Evolutionary conservation across 139 green algal species (phyloP).

Genomic region (Closterium sp.): DNA sequence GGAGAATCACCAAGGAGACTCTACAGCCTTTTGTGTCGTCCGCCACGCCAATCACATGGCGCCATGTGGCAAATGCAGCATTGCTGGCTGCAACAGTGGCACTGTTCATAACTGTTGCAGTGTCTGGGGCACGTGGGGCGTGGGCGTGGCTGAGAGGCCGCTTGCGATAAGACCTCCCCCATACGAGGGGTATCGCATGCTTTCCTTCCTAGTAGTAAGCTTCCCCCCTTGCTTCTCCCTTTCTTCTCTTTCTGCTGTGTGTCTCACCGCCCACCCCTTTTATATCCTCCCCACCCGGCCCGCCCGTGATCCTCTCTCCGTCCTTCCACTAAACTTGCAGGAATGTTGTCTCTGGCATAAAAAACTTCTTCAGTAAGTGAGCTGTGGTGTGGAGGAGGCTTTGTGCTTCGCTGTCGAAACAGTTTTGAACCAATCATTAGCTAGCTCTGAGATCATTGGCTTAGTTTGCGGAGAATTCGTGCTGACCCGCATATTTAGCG

Average conservation of each 20-base stretch:
- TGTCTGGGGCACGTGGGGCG: not conserved
- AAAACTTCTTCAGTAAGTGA: not conserved
- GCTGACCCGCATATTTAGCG: no score
- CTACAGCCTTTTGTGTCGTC: not conserved
- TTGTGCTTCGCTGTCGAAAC: no score
- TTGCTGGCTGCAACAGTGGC: not conserved
- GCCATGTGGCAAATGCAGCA: not conserved
- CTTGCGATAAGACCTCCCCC: not conserved
- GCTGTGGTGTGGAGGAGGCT: no score
- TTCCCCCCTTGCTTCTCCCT: not conserved
- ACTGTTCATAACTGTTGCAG: not conserved
- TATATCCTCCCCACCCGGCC: not conserved
- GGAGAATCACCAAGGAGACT: not conserved
- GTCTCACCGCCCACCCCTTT: no score
- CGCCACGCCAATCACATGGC: not conserved
- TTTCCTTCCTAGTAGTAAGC: no score
- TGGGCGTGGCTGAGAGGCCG: not conserved
- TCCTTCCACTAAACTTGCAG: not conserved
- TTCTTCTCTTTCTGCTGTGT: not conserved
- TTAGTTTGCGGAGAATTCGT: no score
- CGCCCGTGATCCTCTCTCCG: not conserved
- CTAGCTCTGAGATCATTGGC: no score
- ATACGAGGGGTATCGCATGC: no score
- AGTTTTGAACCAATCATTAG: no score
- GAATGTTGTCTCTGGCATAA: not conserved